Conservation (phyloP, 257 asterid genomes). For the Paulownia fortunei region DNA sequence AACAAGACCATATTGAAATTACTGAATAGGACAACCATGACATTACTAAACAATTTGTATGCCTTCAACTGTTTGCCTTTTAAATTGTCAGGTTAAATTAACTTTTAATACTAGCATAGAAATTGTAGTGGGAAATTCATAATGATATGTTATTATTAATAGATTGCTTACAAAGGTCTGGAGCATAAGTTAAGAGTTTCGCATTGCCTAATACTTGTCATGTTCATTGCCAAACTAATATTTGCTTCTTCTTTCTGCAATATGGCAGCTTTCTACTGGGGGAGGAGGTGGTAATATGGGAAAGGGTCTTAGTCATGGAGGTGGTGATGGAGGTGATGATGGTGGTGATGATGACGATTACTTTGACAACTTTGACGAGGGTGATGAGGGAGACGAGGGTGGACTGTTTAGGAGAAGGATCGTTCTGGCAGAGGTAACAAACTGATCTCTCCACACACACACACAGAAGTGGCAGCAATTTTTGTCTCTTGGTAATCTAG, state of each 20-base stretch:
- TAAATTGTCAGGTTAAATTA: not conserved
- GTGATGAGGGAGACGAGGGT: slow-evolving; percentile 95
- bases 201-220: not conserved
- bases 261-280: slow-evolving; percentile 75
- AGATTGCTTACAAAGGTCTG: not conserved
- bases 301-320: slow-evolving; percentile 83
- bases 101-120: not conserved
- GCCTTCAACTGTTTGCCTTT: not conserved
- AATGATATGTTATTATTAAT: not conserved
- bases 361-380: slow-evolving; percentile 96
- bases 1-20: not conserved
- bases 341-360: slow-evolving; percentile 99
- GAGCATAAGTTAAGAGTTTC: not conserved
- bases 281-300: slow-evolving; percentile 97
- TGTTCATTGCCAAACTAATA: not conserved
- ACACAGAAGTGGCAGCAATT: not conserved
- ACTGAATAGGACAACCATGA: not conserved
- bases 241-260: slow-evolving; percentile 17
- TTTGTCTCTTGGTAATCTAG: not conserved
- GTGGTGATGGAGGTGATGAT: slow-evolving; percentile 99
- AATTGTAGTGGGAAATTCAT: not conserved
- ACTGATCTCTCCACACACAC: not conserved
- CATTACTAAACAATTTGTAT: not conserved
- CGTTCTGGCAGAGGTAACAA: slow-evolving; percentile 79
- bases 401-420: slow-evolving; percentile 91